phyloP scores from a whole-genome alignment of 148 eudicot species.

The Fallopia convolvulus region DNA sequence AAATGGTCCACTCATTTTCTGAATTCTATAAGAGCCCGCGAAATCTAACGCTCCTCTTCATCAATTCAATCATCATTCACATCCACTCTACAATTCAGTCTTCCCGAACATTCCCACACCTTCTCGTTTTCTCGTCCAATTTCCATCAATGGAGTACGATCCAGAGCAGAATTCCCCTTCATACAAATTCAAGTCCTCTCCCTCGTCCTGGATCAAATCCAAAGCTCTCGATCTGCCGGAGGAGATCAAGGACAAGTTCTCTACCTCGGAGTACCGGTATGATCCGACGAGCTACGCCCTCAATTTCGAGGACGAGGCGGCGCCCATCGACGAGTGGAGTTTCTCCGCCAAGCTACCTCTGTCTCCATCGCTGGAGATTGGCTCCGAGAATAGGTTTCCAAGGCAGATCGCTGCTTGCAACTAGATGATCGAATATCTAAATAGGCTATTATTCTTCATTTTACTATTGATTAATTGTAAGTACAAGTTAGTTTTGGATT shows the following conservation, averaged over 20 bases:
- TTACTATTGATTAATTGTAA: background rate
- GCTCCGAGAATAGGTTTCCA: background rate
- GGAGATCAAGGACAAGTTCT: conserved; percentile 20
- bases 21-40: background rate
- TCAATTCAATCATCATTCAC: background rate
- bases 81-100: background rate
- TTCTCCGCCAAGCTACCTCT: conserved; percentile 35
- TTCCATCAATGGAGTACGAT: conserved; percentile 18
- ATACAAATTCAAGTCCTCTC: conserved; percentile 4
- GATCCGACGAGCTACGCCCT: conserved; percentile 59
- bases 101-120: background rate
- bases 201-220: conserved; percentile 24
- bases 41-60: background rate
- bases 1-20: too few relatives aligned
- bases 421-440: background rate
- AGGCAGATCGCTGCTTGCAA: conserved; percentile 20
- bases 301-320: conserved; percentile 41
- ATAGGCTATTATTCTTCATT: background rate
- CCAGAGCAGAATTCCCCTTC: conserved; percentile 19
- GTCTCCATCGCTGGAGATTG: conserved; percentile 12
- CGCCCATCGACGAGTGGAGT: conserved; percentile 20
- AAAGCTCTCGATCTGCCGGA: conserved; percentile 13
- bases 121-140: background rate
- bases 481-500: too few relatives aligned
- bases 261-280: conserved; percentile 35